phyloP scores from a whole-genome alignment of 495 filamentous ascomycete species.

The Echria macrotheca region DNA sequence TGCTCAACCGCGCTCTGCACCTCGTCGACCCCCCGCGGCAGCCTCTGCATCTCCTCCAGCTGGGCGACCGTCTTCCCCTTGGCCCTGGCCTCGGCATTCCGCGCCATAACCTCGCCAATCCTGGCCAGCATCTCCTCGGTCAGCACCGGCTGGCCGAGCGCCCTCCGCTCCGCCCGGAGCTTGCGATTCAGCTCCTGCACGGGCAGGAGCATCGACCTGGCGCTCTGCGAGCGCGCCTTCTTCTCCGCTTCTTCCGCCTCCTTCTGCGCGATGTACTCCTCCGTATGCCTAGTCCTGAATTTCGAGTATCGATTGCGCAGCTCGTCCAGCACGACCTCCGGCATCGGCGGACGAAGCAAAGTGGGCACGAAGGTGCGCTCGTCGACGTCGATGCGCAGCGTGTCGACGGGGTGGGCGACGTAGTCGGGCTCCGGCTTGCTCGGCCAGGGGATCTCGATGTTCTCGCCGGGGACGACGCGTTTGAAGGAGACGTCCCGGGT shows the following conservation, averaged over 20 bases:
- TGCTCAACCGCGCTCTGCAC: constrained; percentile 1
- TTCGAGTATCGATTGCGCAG: constrained; percentile 77
- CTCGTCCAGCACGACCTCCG: constrained; percentile 74
- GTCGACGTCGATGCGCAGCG: constrained; percentile 69
- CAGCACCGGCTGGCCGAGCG: constrained; percentile 45
- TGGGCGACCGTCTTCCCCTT: not conserved
- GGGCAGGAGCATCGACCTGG: constrained; percentile 50
- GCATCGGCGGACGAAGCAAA: constrained; percentile 71
- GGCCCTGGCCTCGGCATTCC: constrained; percentile 33
- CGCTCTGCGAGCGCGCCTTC: constrained; percentile 47
- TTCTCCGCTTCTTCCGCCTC: constrained; percentile 56
- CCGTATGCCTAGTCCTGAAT: constrained; percentile 77
- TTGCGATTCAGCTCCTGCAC: constrained; percentile 46
- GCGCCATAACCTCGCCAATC: constrained; percentile 61
- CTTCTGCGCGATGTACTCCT: constrained; percentile 57
- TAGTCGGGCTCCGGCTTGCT: constrained; percentile 37
- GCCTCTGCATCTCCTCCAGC: no score
- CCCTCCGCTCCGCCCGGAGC: constrained; percentile 38
- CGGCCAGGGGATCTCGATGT: constrained; percentile 72
- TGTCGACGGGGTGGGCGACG: constrained; percentile 60
- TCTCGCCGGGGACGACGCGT: constrained; percentile 54
- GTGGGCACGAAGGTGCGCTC: constrained; percentile 69
- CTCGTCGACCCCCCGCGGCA: no score
- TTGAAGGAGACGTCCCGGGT: constrained; percentile 39
- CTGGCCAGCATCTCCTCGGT: constrained; percentile 56